phyloP scores from a whole-genome alignment of 2,329 filamentous ascomycete genomes.

The Beauveria sp. region DNA sequence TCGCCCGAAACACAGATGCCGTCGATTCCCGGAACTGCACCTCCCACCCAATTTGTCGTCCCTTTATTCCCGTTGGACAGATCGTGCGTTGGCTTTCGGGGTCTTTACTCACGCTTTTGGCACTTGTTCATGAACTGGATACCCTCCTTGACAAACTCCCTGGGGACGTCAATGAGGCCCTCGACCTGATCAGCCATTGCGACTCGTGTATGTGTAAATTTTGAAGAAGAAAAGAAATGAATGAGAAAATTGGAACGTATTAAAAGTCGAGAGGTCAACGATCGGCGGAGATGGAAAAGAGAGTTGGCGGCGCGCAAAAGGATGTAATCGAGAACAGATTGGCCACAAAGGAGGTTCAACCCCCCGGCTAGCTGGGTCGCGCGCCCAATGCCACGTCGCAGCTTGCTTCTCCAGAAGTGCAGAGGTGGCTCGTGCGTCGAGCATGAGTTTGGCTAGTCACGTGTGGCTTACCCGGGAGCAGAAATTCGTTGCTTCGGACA shows the following conservation, averaged over 20 bases:
- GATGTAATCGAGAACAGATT: slow-evolving; percentile 6
- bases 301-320: neutral
- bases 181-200: slow-evolving; percentile 34
- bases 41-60: neutral
- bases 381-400: slow-evolving; percentile 2
- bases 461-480: neutral
- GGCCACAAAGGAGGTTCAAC: slow-evolving; percentile 11
- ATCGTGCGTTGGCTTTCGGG: neutral
- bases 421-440: neutral
- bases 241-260: neutral
- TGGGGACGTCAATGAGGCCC: slow-evolving; percentile 61
- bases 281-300: neutral
- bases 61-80: neutral
- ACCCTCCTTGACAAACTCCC: slow-evolving; percentile 40
- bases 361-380: neutral
- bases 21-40: neutral
- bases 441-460: neutral
- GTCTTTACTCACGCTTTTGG: slow-evolving; percentile 47
- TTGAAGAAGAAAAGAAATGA: neutral
- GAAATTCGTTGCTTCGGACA: neutral
- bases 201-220: slow-evolving; percentile 1
- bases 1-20: neutral
- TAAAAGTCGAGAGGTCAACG: neutral
- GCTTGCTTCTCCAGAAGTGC: neutral
- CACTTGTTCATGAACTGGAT: slow-evolving; percentile 54